These are phyloP conservation scores for Glycine tomentella DNA, from an alignment of 306 rosid genomes.

Conservation along the genomic window DNA sequence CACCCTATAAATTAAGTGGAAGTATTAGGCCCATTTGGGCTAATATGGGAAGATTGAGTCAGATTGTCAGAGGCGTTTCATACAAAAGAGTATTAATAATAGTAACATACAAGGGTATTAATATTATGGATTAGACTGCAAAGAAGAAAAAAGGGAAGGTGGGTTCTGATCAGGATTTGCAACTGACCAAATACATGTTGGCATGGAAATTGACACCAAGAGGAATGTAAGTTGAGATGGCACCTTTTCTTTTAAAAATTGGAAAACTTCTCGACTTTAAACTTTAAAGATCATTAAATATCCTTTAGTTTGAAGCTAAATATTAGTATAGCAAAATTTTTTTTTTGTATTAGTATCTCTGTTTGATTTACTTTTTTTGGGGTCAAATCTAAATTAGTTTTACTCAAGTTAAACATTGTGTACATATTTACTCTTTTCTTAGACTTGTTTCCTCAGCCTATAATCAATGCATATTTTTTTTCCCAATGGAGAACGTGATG, in stretches of 20 bases:
- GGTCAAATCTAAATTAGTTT: neutral
- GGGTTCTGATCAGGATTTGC: conserved; percentile 54
- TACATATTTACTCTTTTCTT: neutral
- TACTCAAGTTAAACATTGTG: neutral
- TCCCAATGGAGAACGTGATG: neutral
- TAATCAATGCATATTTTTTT: neutral
- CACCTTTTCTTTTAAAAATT: neutral
- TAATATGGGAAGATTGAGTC: conserved; percentile 43
- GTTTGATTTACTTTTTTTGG: neutral
- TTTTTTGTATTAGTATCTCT: neutral
- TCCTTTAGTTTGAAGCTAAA: neutral
- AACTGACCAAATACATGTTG: conserved; percentile 39
- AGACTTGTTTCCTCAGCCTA: neutral
- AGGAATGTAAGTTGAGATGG: neutral
- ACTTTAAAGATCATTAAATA: conserved; percentile 3
- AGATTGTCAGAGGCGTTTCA: conserved; percentile 28
- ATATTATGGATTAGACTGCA: conserved; percentile 15
- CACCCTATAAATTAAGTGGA: conserved; percentile 36
- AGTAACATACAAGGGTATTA: neutral
- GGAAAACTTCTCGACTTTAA: neutral
- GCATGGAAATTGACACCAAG: conserved; percentile 27
- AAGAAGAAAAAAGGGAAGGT: conserved; percentile 15
- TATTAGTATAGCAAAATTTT: neutral
- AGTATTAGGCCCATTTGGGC: conserved; percentile 41
- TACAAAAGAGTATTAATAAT: neutral